Conservation (phyloP, 2,329 filamentous ascomycete species). For the Beauveria sp. region DNA sequence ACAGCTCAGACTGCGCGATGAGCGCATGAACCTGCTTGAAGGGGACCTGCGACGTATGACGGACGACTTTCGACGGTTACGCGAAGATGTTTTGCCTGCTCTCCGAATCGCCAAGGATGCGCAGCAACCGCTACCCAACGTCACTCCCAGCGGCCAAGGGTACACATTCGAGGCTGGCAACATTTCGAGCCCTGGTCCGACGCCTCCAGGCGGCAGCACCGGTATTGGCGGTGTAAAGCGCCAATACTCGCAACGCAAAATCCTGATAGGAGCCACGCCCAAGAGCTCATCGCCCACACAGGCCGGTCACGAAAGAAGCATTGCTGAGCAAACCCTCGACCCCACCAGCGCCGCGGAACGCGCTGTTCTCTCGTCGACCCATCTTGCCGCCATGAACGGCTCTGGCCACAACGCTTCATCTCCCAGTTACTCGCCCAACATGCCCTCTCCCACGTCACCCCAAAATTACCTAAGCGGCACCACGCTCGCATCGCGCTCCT, state of each 20-base stretch:
- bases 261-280: conserved; percentile 62
- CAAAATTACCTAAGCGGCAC: conserved; percentile 45
- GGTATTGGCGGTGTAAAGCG: conserved; percentile 60
- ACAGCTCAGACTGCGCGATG: conserved; percentile 81
- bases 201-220: conserved; percentile 39
- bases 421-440: conserved; percentile 56
- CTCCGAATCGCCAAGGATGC: conserved; percentile 87
- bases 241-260: conserved; percentile 69
- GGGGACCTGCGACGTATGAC: conserved; percentile 74
- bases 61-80: conserved; percentile 79
- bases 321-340: conserved; percentile 59
- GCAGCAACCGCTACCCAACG: conserved; percentile 71
- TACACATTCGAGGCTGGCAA: conserved; percentile 43
- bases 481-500: conserved; percentile 54
- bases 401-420: conserved; percentile 42
- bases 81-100: conserved; percentile 87
- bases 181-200: conserved; percentile 48
- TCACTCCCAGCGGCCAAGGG: conserved; percentile 26
- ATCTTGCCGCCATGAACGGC: conserved; percentile 64
- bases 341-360: conserved; percentile 61
- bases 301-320: conserved; percentile 57
- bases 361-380: conserved; percentile 59
- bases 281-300: conserved; percentile 72
- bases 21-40: conserved; percentile 78
- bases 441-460: conserved; percentile 64